Evolutionary conservation across 2,329 filamentous ascomycete species (phyloP).

Genomic region (Fusarium chlamydosporum): DNA sequence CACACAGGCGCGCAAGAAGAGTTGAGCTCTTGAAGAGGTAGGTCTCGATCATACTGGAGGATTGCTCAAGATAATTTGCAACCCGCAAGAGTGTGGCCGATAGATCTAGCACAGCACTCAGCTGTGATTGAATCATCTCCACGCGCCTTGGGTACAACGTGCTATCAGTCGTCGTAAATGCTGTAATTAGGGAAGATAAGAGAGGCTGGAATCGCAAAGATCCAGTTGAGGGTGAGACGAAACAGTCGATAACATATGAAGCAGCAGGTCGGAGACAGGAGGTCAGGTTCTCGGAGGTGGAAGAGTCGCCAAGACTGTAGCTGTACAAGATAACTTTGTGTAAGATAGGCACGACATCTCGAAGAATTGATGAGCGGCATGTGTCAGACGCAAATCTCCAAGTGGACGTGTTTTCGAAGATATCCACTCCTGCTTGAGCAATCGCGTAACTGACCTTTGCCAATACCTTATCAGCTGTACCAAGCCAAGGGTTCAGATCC

Average conservation of each 20-base stretch:
- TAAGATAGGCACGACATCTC: slow-evolving; percentile 77
- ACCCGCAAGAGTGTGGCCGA: slow-evolving; percentile 79
- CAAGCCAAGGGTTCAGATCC: slow-evolving; percentile 72
- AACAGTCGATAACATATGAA: slow-evolving; percentile 80
- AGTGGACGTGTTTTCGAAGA: slow-evolving; percentile 86
- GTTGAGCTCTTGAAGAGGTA: slow-evolving; percentile 87
- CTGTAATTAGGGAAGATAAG: slow-evolving; percentile 73
- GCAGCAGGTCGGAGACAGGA: slow-evolving; percentile 79
- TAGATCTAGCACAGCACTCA: slow-evolving; percentile 74
- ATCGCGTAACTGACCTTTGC: slow-evolving; percentile 79
- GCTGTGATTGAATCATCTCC: slow-evolving; percentile 71
- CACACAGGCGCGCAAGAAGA: slow-evolving; percentile 82
- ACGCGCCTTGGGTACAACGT: slow-evolving; percentile 72
- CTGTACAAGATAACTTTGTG: slow-evolving; percentile 78
- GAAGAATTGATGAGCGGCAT: slow-evolving; percentile 78
- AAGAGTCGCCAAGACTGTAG: slow-evolving; percentile 79
- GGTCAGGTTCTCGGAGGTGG: slow-evolving; percentile 63
- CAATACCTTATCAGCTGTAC: slow-evolving; percentile 83
- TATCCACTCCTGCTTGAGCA: slow-evolving; percentile 81
- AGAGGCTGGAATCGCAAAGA: slow-evolving; percentile 84
- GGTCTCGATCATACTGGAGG: slow-evolving; percentile 77
- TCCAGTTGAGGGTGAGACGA: slow-evolving; percentile 77
- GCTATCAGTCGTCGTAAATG: slow-evolving; percentile 65
- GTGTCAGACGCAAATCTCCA: slow-evolving; percentile 84
- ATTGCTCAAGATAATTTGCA: slow-evolving; percentile 73